Evolutionary conservation across 225 moss, liverwort and hornwort species (phyloP), one percentile per base, ranked within the genome.

Genomic region (Neckera pumila): DNA sequence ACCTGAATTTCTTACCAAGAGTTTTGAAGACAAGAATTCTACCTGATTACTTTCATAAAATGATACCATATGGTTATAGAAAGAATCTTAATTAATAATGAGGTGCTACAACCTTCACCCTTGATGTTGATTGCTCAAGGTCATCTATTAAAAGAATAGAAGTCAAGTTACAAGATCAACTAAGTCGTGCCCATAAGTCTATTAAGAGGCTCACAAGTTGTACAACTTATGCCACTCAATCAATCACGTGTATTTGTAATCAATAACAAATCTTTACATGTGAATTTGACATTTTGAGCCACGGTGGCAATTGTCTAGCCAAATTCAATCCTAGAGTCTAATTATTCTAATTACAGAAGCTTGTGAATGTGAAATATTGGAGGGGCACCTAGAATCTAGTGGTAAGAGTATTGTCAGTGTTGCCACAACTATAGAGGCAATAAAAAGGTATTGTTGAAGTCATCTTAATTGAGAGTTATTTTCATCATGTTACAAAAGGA

Each of bases 231-330:
- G 6, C 36, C 25, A 21, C 10, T 58, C 0, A 18, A 2, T 40
- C 11, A 80, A 61, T 60, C 9, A 43, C 31, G 6, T 59, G 5
- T 30, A 79, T 58, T 40, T 40, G 5, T 9, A n/a, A 56, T 56
- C 18, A 40, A 40, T 27, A 42, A 30, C 3, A 1, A 59, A 30
- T 20, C 14, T 20, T 60, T 18, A 60, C 2, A 9, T 6, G 6
- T 20, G 2, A 31, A 8, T 60, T 60, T 60, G 43, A 60, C 10
- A 40, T 60, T 60, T 43, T 59, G 8, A 42, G 12, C 2, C 4
- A 1, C 0, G 0, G 1, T 12, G 4, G 60, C 14, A 56, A 3
- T n/a, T 23, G 49, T 49, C 2, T 26, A 26, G 10, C 1, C 12
- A n/a, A 56, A 78, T 26, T 26, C 7, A 56, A 36, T n/a, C 10